phyloP scores from a whole-genome alignment of 345 rosid genomes.

The Cardamine chenopodiifolia region DNA sequence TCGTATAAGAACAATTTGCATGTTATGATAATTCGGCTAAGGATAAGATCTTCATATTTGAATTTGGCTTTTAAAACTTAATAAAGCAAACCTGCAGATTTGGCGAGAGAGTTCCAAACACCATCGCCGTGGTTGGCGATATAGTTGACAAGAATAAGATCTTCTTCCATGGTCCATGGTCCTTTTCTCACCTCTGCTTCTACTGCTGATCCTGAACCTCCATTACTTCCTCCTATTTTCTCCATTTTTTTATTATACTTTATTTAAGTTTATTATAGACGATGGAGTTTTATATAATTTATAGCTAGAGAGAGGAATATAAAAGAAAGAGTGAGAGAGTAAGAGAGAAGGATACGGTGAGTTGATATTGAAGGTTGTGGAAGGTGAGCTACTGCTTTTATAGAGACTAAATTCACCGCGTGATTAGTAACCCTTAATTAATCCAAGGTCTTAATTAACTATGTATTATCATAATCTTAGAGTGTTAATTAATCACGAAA shows the following conservation, averaged over 20 bases:
- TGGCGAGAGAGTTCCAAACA: conserved; percentile 93
- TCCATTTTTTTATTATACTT: conserved; percentile 30
- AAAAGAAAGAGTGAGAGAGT: conserved; percentile 2
- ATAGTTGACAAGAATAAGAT: conserved; percentile 81
- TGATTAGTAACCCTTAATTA: conserved; percentile 35
- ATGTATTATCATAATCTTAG: conserved; percentile 15
- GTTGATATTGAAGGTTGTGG: conserved; percentile 44
- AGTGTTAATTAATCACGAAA: conserved; percentile 21
- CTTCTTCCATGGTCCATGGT: conserved; percentile 99
- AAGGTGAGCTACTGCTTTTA: conserved; percentile 45
- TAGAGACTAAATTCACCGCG: conserved; percentile 40
- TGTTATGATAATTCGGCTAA: too few species aligned
- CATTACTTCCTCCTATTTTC: conserved; percentile 27
- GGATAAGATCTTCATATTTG: too few species aligned
- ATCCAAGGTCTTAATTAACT: conserved; percentile 27
- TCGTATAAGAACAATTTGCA: background rate
- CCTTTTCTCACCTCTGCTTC: conserved; percentile 96
- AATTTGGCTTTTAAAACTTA: background rate
- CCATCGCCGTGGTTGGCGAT: conserved; percentile 97
- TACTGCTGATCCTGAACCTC: conserved; percentile 63
- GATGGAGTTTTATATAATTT: background rate
- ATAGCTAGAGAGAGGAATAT: conserved; percentile 22
- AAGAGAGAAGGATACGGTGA: conserved; percentile 33
- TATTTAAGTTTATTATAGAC: conserved; percentile 8
- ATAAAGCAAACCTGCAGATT: conserved; percentile 68